These are phyloP conservation scores for Tolypocladium capitatum DNA, from an alignment of 2,329 filamentous ascomycete genomes.

Conservation along the genomic window DNA sequence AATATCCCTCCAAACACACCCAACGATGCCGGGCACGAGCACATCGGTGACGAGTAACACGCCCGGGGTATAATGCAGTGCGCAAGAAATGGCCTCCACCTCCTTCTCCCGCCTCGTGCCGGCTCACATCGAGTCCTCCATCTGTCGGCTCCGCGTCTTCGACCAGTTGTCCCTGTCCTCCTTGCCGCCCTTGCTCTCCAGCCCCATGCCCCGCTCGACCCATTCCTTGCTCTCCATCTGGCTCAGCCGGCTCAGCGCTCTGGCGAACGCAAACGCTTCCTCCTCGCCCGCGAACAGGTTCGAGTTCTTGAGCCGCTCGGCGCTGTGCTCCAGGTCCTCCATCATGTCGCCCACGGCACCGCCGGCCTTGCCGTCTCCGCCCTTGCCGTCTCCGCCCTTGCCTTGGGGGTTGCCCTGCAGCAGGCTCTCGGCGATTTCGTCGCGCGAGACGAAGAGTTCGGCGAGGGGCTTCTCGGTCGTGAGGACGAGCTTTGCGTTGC, in stretches of 20 bases:
- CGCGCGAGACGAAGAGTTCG: constrained; percentile 69
- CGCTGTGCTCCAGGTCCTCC: constrained; percentile 78
- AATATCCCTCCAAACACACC: neutral
- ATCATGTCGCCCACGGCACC: constrained; percentile 66
- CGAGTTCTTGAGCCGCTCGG: constrained; percentile 70
- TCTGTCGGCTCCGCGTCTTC: constrained; percentile 52
- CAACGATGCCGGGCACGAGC: neutral
- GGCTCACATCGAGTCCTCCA: constrained; percentile 51
- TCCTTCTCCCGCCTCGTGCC: neutral
- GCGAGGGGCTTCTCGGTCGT: constrained; percentile 77
- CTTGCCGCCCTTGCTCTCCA: constrained; percentile 53
- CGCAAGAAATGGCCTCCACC: neutral
- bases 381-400: neutral
- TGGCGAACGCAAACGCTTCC: constrained; percentile 89
- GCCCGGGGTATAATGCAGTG: neutral
- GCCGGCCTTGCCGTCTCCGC: too few relatives aligned
- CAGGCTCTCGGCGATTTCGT: constrained; percentile 49
- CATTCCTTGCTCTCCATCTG: constrained; percentile 95
- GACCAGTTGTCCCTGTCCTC: constrained; percentile 51
- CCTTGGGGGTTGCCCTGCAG: constrained; percentile 28
- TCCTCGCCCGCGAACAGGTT: constrained; percentile 89
- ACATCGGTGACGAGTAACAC: neutral
- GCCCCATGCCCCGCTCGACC: constrained; percentile 69
- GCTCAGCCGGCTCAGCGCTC: constrained; percentile 68
- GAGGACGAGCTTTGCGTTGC: constrained; percentile 83